phyloP scores from a whole-genome alignment of 768 basidiomycete genomes.

The Pilatotrama ljubarskyi region DNA sequence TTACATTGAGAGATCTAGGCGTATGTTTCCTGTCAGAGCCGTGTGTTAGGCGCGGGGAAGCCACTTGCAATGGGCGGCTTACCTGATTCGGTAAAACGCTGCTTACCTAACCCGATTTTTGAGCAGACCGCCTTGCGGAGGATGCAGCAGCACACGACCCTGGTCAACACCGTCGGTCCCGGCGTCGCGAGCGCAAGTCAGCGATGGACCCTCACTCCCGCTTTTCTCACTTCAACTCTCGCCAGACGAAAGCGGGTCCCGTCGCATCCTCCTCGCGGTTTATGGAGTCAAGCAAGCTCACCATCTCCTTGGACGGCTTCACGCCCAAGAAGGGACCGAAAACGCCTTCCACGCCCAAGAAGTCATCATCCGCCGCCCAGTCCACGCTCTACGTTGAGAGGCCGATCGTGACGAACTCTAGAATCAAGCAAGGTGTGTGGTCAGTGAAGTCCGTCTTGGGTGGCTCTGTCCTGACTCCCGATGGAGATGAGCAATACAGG shows the following conservation, averaged over 20 bases:
- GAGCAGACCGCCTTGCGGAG: not conserved
- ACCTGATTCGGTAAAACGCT: not conserved
- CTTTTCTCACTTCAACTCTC: slow-evolving; percentile 72
- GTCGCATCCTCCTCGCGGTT: slow-evolving; percentile 45
- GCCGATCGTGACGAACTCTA: slow-evolving; percentile 77
- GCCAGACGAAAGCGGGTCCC: slow-evolving; percentile 69
- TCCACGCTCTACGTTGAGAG: slow-evolving; percentile 36
- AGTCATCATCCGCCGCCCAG: slow-evolving; percentile 26
- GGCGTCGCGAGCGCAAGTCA: not conserved
- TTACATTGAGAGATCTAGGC: too few relatives aligned
- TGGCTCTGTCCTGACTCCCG: not conserved
- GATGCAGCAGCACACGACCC: not conserved
- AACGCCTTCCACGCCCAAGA: slow-evolving; percentile 22
- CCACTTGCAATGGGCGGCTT: not conserved
- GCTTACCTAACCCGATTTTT: slow-evolving; percentile 24
- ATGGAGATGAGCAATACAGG: slow-evolving; percentile 62
- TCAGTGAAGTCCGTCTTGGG: not conserved
- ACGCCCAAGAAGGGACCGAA: slow-evolving; percentile 37
- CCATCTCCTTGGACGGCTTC: slow-evolving; percentile 46
- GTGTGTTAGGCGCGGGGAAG: not conserved
- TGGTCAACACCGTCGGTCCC: not conserved
- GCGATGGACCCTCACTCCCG: slow-evolving; percentile 79
- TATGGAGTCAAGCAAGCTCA: slow-evolving; percentile 40
- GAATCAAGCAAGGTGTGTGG: slow-evolving; percentile 57
- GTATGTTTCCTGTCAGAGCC: too few relatives aligned